A percentile compares a stretch with the other conserved stretches of the same genome.
Evolutionary conservation across 2,329 filamentous ascomycete genomes (phyloP).

Genomic region (Aspergillus novofumigatus): DNA sequence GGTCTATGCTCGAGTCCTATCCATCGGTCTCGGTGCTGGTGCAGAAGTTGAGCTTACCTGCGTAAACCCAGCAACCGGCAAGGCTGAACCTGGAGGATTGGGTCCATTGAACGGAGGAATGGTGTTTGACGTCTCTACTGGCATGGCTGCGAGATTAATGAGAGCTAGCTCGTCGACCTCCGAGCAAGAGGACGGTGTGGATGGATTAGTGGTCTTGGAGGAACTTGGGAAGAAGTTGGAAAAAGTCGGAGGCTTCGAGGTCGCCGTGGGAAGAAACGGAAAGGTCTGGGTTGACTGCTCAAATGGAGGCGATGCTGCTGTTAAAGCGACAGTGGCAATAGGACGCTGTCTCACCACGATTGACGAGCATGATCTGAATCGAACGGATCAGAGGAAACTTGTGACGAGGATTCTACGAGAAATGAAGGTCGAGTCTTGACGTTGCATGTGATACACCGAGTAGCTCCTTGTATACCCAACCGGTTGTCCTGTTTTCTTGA

Average conservation of each 20-base stretch:
- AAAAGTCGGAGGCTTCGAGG: constrained; percentile 67
- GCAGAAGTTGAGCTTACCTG: constrained; percentile 91
- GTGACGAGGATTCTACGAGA: constrained; percentile 41
- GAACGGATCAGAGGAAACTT: constrained; percentile 45
- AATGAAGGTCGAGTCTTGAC: constrained; percentile 33
- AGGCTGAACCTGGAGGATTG: constrained; percentile 79
- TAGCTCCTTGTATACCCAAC: not conserved
- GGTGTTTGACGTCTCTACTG: constrained; percentile 74
- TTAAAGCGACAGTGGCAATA: constrained; percentile 70
- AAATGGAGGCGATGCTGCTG: constrained; percentile 50
- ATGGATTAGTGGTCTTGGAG: constrained; percentile 69
- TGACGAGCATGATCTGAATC: constrained; percentile 56
- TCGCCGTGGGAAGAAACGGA: constrained; percentile 89
- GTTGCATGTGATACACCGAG: not conserved
- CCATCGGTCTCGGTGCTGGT: constrained; percentile 73
- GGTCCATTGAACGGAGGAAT: constrained; percentile 82
- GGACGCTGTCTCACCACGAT: constrained; percentile 73
- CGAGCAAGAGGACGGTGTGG: constrained; percentile 46
- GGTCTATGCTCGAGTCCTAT: constrained; percentile 80
- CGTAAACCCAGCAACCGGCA: constrained; percentile 79
- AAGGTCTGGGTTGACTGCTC: constrained; percentile 82
- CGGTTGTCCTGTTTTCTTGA: not conserved
- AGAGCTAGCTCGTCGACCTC: constrained; percentile 38
- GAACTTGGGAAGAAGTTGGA: constrained; percentile 72
- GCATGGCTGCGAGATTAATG: constrained; percentile 72